Evolutionary conservation across 352 stramenopile genomes (phyloP).

Genomic region (Phytopythium litorale): DNA sequence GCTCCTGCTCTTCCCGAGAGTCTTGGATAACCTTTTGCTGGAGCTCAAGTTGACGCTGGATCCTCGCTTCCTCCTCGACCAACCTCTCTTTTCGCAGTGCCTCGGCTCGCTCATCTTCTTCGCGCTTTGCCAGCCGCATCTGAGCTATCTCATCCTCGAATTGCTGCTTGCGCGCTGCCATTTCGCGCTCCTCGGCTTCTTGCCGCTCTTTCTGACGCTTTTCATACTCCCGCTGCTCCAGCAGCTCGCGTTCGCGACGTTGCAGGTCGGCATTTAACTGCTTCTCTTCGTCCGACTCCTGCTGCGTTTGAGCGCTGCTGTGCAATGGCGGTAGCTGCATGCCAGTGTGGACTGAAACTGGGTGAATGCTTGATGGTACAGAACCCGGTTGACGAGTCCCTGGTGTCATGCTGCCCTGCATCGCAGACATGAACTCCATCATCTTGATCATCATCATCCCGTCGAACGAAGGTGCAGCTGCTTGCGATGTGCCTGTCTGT

Average conservation of each 20-base stretch:
- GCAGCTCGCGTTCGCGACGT: slow-evolving; percentile 36
- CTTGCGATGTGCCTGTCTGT: background rate
- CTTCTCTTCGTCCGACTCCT: slow-evolving; percentile 5
- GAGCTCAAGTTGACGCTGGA: slow-evolving; percentile 29
- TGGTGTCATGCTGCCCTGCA: background rate
- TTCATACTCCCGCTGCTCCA: slow-evolving; percentile 52
- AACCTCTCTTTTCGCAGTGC: slow-evolving; percentile 17
- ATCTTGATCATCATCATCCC: slow-evolving; percentile 54
- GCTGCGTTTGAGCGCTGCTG: background rate
- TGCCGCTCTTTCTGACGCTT: slow-evolving; percentile 28
- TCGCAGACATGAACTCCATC: slow-evolving; percentile 59
- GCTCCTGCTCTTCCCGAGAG: slow-evolving; percentile 22
- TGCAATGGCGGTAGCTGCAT: background rate
- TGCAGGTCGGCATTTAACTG: slow-evolving; percentile 31
- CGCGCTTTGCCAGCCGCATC: slow-evolving; percentile 24
- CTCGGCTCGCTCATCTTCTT: slow-evolving; percentile 34
- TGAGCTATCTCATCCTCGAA: slow-evolving; percentile 46
- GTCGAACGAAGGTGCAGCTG: slow-evolving; percentile 11
- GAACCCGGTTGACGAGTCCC: background rate
- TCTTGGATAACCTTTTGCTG: slow-evolving; percentile 33
- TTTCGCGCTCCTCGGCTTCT: slow-evolving; percentile 34
- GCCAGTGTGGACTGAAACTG: background rate
- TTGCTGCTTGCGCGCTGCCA: slow-evolving; percentile 25
- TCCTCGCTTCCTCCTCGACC: slow-evolving; percentile 25
- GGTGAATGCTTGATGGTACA: background rate